These are phyloP conservation scores for Lachancea lanzarotensis DNA, from an alignment of 805 yeast genomes.

Conservation along the genomic window DNA sequence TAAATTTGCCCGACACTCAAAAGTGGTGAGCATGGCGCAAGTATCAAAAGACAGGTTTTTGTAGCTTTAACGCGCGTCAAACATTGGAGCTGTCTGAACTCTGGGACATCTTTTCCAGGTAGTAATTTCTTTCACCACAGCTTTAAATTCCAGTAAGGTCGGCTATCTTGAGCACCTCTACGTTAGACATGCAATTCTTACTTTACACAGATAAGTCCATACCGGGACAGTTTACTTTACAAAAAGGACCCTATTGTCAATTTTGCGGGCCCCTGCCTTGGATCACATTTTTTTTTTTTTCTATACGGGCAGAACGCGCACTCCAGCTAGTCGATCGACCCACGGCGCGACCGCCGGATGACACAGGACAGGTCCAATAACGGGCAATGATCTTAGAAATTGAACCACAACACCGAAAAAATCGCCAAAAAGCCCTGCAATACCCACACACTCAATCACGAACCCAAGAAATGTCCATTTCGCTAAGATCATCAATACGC, in stretches of 20 bases:
- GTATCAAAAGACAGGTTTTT: too few species aligned
- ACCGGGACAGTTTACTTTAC: not conserved
- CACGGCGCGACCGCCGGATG: constrained; percentile 79
- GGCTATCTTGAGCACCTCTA: too few species aligned
- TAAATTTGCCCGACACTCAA: too few species aligned
- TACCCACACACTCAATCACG: constrained; percentile 79
- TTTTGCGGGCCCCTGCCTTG: too few species aligned
- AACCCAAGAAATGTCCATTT: constrained; percentile 83
- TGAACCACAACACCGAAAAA: constrained; percentile 84
- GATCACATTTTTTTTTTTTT: constrained; percentile 1
- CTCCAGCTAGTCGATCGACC: constrained; percentile 58
- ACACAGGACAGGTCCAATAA: constrained; percentile 78
- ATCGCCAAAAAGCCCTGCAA: constrained; percentile 84
- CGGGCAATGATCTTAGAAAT: constrained; percentile 80
- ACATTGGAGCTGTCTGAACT: too few species aligned
- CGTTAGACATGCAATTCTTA: not conserved
- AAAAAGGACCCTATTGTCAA: too few species aligned
- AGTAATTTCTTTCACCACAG: too few species aligned
- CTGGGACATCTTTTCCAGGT: too few species aligned
- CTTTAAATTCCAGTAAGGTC: too few species aligned
- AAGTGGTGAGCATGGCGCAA: too few species aligned
- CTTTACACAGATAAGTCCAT: not conserved
- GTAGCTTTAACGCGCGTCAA: too few species aligned
- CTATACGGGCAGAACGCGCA: constrained; percentile 59
- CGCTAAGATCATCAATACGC: constrained; percentile 66